Evolutionary conservation across 129 eudicot species (phyloP), one percentile per base, ranked within the genome.

Genomic region (Tagetes patula): DNA sequence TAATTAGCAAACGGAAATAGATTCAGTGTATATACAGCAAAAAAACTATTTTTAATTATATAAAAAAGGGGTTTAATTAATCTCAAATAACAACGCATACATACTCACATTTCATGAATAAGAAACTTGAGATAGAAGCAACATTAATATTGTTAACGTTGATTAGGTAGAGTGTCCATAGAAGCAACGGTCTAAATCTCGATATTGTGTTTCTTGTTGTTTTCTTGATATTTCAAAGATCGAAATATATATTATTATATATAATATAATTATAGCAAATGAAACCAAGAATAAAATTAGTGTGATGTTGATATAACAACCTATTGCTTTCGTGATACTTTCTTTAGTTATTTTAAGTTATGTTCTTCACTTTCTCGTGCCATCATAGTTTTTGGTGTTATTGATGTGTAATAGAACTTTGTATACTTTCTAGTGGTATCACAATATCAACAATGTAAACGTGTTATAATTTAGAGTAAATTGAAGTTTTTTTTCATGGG

Each of bases 1-100:
- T 48, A 46, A 38, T 62, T 30, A 20, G 32, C 61, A 34, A 62
- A 31, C 31, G 36, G 2, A 59, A 62, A 34, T n/a, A 50, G 78
- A 59, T 73, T 2, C 77, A 73, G 36, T 61, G 77, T 62, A 73
- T 46, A 45, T 46, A 45, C 40, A 59, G 46, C 48, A 34, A 42
- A 3, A 60, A 45, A 5, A 70, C 2, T 9, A 48, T 4, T 30
- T 31, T 54, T 5, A 20, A 20, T 5, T 49, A 3, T 2, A 3
- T 49, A 3, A 12, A 54, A 54, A 54, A 2, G 1, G 27, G 6
- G 27, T 6, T 3, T 5, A 14, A 6, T 54, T 54, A 54, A 27
- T 5, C 6, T 20, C 2, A 54, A 54, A 54, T 54, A 27, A 6
- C 61, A 54, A 20, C 36, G 10, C 61, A 27, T 27, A 20, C 10